Base-by-base conservation (phyloP, 306 rosid species). In the Medicago arabica region DNA sequence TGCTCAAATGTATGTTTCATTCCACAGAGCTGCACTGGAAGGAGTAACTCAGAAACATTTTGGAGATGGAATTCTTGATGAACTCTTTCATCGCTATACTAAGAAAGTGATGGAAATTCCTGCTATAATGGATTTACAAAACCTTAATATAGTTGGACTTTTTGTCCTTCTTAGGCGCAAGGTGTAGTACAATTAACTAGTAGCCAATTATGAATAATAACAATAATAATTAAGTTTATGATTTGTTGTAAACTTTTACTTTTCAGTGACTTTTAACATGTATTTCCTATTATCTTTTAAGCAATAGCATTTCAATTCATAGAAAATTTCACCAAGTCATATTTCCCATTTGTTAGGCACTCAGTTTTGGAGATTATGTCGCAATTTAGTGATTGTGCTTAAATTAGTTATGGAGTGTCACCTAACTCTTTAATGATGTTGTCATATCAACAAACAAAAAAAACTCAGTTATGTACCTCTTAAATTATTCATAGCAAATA, bases 101-200 rank as follows among this genome's bases (percentile, higher is more conserved):
- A 15, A 71, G 71, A 76, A 76, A 82, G 67, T 82, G 70, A 17
- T 23, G 39, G 41, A 73, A 58, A 76, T 41, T 7, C 77, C 78
- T 16, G 36, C 67, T 54, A 40, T 76, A 25, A 18, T 71, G 74
- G 49, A 81, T 28, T 0, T 19, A 5, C 40, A 71, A 16, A 82
- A 57, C 38, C 41, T 34, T 0, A 3, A 71, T 14, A 0, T 60
- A 46, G 31, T 55, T 2, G 6, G 7, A 25, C 18, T 76, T 18
- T 76, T 71, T 71, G 78, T 65, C 53, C 66, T 82, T 23, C 85
- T 82, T 7, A 82, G 61, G 75, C 78, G 71, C 55, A 81, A 81
- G 57, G 18, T 50, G 55, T 6, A 50, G 55, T 1, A 25, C 3
- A 25, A 25, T 25, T 25, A 25, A 25, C 28, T 25, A 25, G 28